Base-by-base conservation (phyloP, 2,329 filamentous ascomycete species). In the Rosellinia necatrix region DNA sequence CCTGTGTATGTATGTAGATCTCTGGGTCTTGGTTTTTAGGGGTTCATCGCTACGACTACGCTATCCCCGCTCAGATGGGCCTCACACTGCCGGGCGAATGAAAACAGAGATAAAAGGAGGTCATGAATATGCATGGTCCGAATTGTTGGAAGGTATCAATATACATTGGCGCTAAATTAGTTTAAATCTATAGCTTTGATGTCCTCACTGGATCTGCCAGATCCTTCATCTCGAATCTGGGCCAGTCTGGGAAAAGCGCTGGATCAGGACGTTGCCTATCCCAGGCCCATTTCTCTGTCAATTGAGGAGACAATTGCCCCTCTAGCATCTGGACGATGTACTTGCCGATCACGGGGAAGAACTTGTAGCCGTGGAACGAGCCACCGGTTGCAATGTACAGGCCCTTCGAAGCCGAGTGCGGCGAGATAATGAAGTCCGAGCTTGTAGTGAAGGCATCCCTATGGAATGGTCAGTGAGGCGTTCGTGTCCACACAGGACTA, bases 281-380 rank as follows among this genome's bases (percentile, higher is more conserved):
- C 82, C 82, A 84, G 3, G 80, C 79, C 81, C 82, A 85, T 60
- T 77, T 80, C 48, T 71, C 65, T 35, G 65, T 65, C 60, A 83
- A 64, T 51, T 78, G 76, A 0, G 74, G 64, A 10, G 72, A 68
- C 30, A 85, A 67, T 13, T 70, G 56, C 6, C 71, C 79, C 64
- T 78, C 79, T 25, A 77, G 70, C 84, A 81, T 81, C 64, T 83
- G 78, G 19, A 79, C 67, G 34, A 86, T 75, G 60, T 89, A 88
- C 63, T 81, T 82, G 4, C 86, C 85, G 19, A 87, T 78, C 4
- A 82, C 79, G 0, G 86, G 86, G 58, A 89, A 79, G 70, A 89
- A 88, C 70, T 89, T 88, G 75, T 80, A 88, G 12, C 83, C 81
- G 69, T 89, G 86, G 65, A 88, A 87, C 0, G 84, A 87, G 3